Evolutionary conservation across 805 yeast species (phyloP).

Genomic region (Saturnispora silvae): DNA sequence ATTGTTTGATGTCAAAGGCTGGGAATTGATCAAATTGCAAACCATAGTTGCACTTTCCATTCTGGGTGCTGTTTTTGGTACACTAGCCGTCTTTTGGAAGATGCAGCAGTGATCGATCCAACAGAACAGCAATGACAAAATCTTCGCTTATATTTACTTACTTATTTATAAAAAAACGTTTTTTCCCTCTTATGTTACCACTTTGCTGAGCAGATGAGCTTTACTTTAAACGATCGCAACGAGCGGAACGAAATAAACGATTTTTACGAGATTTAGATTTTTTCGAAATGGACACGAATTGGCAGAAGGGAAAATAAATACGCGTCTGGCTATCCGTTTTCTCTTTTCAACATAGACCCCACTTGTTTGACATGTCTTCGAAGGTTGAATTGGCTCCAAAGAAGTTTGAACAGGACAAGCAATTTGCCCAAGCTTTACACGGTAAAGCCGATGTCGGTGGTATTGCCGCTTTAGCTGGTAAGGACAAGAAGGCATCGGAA

Average conservation of each 20-base stretch:
- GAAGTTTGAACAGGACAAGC: constrained; percentile 48
- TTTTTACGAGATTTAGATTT: too few species aligned
- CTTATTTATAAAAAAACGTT: too few species aligned
- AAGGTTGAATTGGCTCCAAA: constrained; percentile 36
- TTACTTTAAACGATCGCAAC: not conserved
- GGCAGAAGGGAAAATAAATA: not conserved
- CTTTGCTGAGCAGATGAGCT: too few species aligned
- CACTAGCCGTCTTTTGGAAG: constrained; percentile 43
- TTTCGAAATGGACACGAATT: not conserved
- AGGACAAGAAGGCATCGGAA: constrained; percentile 68
- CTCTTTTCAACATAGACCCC: too few species aligned
- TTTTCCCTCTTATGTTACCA: too few species aligned
- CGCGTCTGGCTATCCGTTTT: not conserved
- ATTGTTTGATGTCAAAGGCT: constrained; percentile 36
- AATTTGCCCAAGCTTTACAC: constrained; percentile 78
- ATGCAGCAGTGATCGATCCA: too few species aligned
- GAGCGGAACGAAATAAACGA: not conserved
- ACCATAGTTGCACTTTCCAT: constrained; percentile 30
- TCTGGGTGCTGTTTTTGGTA: constrained; percentile 45
- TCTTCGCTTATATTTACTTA: too few species aligned
- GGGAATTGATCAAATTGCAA: constrained; percentile 2
- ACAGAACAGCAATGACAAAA: too few species aligned
- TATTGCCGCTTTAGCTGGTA: constrained; percentile 61
- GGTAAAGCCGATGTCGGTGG: constrained; percentile 68
- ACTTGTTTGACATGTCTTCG: constrained; percentile 8